phyloP scores from a whole-genome alignment of 495 filamentous ascomycete species.

The Massariosphaeria phaeospora region DNA sequence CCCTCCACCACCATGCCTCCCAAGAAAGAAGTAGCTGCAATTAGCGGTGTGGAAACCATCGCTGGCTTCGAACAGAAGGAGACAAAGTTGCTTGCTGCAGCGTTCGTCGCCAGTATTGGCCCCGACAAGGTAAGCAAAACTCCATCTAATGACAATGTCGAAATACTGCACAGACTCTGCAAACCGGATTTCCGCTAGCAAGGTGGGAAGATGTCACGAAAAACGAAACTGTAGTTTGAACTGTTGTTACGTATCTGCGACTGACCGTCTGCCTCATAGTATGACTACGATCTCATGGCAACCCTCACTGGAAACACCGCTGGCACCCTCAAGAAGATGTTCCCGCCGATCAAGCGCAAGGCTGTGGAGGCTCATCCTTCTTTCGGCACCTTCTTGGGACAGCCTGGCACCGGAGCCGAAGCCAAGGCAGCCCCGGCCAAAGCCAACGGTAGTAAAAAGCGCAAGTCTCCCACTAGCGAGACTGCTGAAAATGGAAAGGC shows the following conservation, averaged over 20 bases:
- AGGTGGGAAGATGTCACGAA: no score
- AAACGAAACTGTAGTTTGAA: no score
- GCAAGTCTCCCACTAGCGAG: not conserved
- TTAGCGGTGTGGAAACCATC: not conserved
- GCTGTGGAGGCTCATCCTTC: constrained; percentile 4
- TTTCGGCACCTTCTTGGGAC: constrained; percentile 12
- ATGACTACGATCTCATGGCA: constrained; percentile 24
- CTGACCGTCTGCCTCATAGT: not conserved
- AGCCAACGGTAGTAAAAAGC: constrained; percentile 7
- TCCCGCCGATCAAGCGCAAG: constrained; percentile 17
- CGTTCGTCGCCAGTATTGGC: constrained; percentile 6
- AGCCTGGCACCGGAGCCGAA: not conserved
- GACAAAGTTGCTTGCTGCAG: constrained; percentile 17
- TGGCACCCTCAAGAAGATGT: constrained; percentile 24
- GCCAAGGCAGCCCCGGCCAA: constrained; percentile 1
- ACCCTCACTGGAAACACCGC: constrained; percentile 19
- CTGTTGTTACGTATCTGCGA: no score
- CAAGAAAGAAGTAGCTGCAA: constrained; percentile 7
- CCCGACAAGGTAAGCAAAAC: constrained; percentile 16
- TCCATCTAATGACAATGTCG: not conserved
- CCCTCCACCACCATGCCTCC: constrained; percentile 26
- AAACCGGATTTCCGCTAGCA: no score
- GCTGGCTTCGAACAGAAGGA: constrained; percentile 16
- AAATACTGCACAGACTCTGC: no score
- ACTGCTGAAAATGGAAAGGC: not conserved